Base-by-base conservation (phyloP, 495 filamentous ascomycete genomes). In the Barbatosphaeria neglecta region DNA sequence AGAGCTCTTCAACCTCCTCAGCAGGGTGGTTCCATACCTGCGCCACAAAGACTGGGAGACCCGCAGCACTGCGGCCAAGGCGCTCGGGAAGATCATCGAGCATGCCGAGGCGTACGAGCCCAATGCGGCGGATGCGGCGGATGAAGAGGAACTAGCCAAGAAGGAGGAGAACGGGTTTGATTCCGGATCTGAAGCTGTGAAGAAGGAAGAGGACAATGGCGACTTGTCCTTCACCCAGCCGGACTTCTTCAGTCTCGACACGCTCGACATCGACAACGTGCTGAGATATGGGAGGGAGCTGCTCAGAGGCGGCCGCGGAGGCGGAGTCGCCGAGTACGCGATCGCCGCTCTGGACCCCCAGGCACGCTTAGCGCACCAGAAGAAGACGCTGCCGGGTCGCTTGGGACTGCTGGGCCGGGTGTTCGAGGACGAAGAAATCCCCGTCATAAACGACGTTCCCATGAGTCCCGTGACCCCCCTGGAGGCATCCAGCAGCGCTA, bases 31-130 rank as follows among this genome's bases (percentile, higher is more conserved):
- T 16, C 89, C 93, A 2, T 96, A 93, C 63, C 75, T 97, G 15
- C 77, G 83, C 46, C 87, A 89, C 46, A 95, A 88, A 59, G 87
- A 86, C 48, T 98, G 92, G 92, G 92, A 98, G 51, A 96, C 92
- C 8, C 76, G 92, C 27, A 86, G 78, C 37, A 90, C 93, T 38
- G 82, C 92, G 35, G 86, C 92, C 48, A 92, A 86, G 59, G 92
- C 93, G 5, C 83, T 98, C 45, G 87, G 89, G 39, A 83, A 88
- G 45, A 96, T 98, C 52, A 81, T 92, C 46, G 80, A 90, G 22
- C 88, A 96, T 70, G 89, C 90, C 0, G 80, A 86, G 40, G 63
- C 72, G 35, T 97, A 86, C 57, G 87, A 98, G 46, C 93, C 92
- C 1, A 97, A 98, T 60, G 74, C 66, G n/a, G 61, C 60, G 27